These are phyloP conservation scores for Alternaria longipes DNA, from an alignment of 2,329 filamentous ascomycete species.

Conservation along the genomic window DNA sequence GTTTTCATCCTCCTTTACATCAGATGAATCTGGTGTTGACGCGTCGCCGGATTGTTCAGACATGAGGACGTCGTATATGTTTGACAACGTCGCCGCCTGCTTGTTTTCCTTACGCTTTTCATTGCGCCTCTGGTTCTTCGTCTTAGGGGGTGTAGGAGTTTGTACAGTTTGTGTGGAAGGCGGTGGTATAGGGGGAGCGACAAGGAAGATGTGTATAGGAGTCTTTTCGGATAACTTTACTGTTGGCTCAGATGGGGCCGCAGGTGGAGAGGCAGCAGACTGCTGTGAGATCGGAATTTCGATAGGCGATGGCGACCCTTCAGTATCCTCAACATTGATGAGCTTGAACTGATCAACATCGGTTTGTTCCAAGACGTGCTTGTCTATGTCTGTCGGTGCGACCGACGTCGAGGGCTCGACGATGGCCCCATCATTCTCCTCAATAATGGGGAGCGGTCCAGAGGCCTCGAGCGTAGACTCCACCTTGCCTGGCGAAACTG, in stretches of 20 bases:
- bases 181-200: neutral
- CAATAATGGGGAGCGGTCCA: neutral
- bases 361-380: no score
- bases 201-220: fast-evolving
- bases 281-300: neutral
- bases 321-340: neutral
- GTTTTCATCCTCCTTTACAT: neutral
- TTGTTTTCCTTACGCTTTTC: neutral
- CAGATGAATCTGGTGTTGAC: neutral
- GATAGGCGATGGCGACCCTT: neutral
- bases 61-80: neutral
- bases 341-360: no score
- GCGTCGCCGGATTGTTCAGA: neutral
- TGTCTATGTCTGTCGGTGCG: no score
- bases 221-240: neutral
- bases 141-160: neutral
- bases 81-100: neutral
- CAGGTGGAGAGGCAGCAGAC: neutral
- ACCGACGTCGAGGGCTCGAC: no score
- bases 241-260: neutral
- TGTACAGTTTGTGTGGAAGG: neutral
- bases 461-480: neutral
- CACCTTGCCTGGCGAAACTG: neutral
- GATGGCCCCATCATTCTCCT: neutral
- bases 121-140: neutral